Conservation (phyloP, 2,329 filamentous ascomycete species). For the Lasiodiplodia hormozganensis region DNA sequence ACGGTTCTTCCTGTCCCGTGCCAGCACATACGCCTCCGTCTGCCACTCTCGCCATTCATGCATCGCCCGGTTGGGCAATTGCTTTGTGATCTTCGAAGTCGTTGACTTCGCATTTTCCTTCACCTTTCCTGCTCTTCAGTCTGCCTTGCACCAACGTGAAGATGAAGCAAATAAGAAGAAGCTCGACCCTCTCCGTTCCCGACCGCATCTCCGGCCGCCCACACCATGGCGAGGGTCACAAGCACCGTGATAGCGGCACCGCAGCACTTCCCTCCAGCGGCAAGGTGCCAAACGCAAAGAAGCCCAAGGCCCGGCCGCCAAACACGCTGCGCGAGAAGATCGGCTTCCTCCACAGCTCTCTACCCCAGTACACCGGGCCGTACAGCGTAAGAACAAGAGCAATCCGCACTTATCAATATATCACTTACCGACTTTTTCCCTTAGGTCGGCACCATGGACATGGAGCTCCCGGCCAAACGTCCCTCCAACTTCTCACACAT, state of each 20-base stretch:
- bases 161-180: background rate
- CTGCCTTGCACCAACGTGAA: too few relatives aligned
- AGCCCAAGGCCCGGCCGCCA: constrained; percentile 57
- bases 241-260: background rate
- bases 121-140: background rate
- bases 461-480: constrained; percentile 59
- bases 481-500: constrained; percentile 58
- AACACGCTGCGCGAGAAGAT: constrained; percentile 56
- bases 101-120: background rate
- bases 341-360: constrained; percentile 50
- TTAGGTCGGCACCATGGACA: constrained; percentile 59
- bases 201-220: constrained; percentile 12
- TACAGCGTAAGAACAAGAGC: constrained; percentile 47
- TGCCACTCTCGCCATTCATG: background rate
- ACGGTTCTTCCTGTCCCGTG: background rate
- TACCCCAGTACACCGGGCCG: constrained; percentile 61
- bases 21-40: background rate
- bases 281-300: constrained; percentile 44
- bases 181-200: background rate
- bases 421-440: background rate
- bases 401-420: background rate
- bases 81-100: background rate
- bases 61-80: background rate
- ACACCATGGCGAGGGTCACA: background rate
- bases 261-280: constrained; percentile 11